phyloP scores from a whole-genome alignment of 306 rosid genomes.

The Trifolium repens region DNA sequence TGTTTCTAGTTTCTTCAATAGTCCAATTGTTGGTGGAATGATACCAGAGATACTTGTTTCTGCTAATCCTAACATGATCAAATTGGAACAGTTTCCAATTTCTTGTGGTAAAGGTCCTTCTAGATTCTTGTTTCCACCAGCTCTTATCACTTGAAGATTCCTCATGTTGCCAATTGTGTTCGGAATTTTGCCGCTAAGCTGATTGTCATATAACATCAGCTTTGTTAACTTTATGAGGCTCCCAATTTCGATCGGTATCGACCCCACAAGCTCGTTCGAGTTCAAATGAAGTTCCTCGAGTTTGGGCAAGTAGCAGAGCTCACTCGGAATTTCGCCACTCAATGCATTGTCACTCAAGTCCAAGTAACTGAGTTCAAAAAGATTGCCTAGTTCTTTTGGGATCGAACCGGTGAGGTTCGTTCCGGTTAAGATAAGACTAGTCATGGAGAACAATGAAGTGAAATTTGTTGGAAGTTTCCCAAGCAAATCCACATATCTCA shows the following conservation, averaged over 20 bases:
- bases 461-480: constrained; percentile 70
- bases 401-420: constrained; percentile 83
- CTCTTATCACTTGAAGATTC: constrained; percentile 68
- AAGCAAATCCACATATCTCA: constrained; percentile 68
- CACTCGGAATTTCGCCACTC: constrained; percentile 74
- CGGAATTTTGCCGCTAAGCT: constrained; percentile 70
- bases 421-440: constrained; percentile 65
- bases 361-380: constrained; percentile 51
- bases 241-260: constrained; percentile 72
- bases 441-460: constrained; percentile 63
- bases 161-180: constrained; percentile 62
- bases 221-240: constrained; percentile 58
- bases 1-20: constrained; percentile 69
- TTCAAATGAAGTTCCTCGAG: constrained; percentile 70
- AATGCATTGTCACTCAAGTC: constrained; percentile 81
- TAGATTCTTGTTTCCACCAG: constrained; percentile 89
- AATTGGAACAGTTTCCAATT: constrained; percentile 74
- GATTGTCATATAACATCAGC: constrained; percentile 70
- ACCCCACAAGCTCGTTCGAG: constrained; percentile 69
- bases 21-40: constrained; percentile 69
- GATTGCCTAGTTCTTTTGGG: constrained; percentile 62
- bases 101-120: constrained; percentile 70
- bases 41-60: constrained; percentile 84
- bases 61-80: constrained; percentile 76
- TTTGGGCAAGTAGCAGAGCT: constrained; percentile 51